Percentiles rank a stretch among this genome's conserved stretches.
Conservation (phyloP, 805 yeast genomes). For the Sugiyamaella chiloensis region DNA sequence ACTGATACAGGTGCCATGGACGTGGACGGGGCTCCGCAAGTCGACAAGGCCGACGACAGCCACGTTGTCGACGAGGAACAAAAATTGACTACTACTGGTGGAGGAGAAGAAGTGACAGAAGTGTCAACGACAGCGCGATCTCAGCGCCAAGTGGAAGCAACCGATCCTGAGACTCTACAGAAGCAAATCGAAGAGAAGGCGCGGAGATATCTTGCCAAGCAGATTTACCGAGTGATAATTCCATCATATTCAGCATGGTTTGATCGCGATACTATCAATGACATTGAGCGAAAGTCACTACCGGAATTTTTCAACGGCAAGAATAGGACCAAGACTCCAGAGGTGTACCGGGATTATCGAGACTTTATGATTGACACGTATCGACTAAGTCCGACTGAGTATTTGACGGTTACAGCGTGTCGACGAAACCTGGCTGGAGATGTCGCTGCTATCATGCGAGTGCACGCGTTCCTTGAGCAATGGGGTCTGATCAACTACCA, state of each 20-base stretch:
- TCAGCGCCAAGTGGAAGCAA: conserved; percentile 7
- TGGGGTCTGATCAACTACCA: conserved; percentile 96
- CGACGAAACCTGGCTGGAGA: conserved; percentile 90
- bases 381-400: conserved; percentile 84
- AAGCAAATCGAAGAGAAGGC: conserved; percentile 9
- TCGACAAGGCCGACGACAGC: background rate
- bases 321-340: conserved; percentile 74
- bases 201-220: conserved; percentile 33
- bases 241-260: conserved; percentile 93
- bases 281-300: conserved; percentile 74
- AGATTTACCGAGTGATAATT: conserved; percentile 77
- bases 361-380: conserved; percentile 88
- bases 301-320: conserved; percentile 76
- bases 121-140: conserved; percentile 13
- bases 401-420: conserved; percentile 83
- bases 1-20: no score
- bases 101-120: background rate
- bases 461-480: conserved; percentile 76
- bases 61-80: background rate
- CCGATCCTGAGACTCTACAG: conserved; percentile 10
- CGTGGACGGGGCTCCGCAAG: conserved; percentile 4
- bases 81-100: background rate
- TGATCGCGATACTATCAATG: conserved; percentile 63
- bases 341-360: conserved; percentile 74
- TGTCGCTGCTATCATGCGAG: conserved; percentile 81